Evolutionary conservation across 805 yeast genomes (phyloP).

Genomic region (Spathaspora arborariae): DNA sequence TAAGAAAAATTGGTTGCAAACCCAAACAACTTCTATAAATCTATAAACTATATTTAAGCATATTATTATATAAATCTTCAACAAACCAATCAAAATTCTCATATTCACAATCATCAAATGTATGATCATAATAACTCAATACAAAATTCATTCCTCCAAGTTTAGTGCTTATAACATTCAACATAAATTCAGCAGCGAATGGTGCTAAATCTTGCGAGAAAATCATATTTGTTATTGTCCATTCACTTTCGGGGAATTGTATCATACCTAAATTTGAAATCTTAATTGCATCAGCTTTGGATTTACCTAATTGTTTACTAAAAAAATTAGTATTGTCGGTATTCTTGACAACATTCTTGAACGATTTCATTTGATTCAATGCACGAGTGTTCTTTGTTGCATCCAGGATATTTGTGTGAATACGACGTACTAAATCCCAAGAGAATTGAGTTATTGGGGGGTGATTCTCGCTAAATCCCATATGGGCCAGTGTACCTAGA

Average conservation of each 20-base stretch:
- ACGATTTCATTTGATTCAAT: slow-evolving; percentile 18
- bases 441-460: slow-evolving; percentile 28
- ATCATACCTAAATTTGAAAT: slow-evolving; percentile 35
- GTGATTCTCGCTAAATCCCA: slow-evolving; percentile 26
- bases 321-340: slow-evolving; percentile 21
- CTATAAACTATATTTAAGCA: slow-evolving; percentile 10
- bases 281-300: slow-evolving; percentile 29
- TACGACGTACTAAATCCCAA: slow-evolving; percentile 27
- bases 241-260: slow-evolving; percentile 17
- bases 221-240: slow-evolving; percentile 28
- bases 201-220: slow-evolving; percentile 38
- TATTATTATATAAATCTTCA: slow-evolving; percentile 14
- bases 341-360: slow-evolving; percentile 14
- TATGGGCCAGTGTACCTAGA: slow-evolving; percentile 31
- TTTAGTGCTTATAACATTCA: slow-evolving; percentile 26
- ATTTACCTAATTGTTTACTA: slow-evolving; percentile 16
- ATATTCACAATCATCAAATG: slow-evolving; percentile 19
- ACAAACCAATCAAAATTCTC: slow-evolving; percentile 23
- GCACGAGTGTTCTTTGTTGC: slow-evolving; percentile 20
- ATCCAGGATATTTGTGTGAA: slow-evolving; percentile 16
- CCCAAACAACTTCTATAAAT: not conserved
- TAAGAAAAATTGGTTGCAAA: not conserved
- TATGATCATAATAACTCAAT: slow-evolving; percentile 25
- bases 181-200: slow-evolving; percentile 30
- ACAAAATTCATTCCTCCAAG: slow-evolving; percentile 34